Base-by-base conservation (phyloP, 139 green algal genomes). In the Chlorella vulgaris region DNA sequence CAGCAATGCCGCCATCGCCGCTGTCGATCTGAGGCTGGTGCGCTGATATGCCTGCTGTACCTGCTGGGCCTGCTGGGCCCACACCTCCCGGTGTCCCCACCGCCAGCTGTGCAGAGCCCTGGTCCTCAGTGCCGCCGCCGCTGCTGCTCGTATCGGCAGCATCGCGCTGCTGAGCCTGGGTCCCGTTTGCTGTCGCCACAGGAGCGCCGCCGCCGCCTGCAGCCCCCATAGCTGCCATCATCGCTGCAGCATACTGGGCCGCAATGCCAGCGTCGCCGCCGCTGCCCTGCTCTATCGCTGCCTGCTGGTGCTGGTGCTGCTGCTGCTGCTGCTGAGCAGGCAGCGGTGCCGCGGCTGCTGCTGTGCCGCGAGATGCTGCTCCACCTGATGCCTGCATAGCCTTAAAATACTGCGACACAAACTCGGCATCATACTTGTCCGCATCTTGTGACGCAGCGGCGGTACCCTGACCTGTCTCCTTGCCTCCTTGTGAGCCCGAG, bases 201-300 rank as follows among this genome's bases (percentile, higher is more conserved):
- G 51, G 13, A 7, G 15, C 29, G 2, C 29, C 69, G 5, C 13
- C 69, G 7, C 13, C 29, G 51, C 35, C 63, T 21, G 67, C 67
- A 26, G 67, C 67, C 26, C 24, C 67, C 67, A 60, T 55, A 3
- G 39, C 39, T 18, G 36, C 42, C 69, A 76, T 62, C 47, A 58
- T 24, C 15, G 47, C 47, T 15, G 47, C 47, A 10, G 47, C 15
- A 40, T 75, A 60, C 68, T 75, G 68, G 7, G 68, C 68, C 28
- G 68, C 68, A 4, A 75, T 38, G 68, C 60, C 68, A 36, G 42
- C 68, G 28, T 75, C 68, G 10, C 68, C 21, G 39, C 68, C 68
- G 58, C n/a, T 7, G 58, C 7, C 10, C 63, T 70, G 63, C 63
- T 70, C n/a, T 33, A 18, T 5, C 39, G 22, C 50, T 24, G 13